Conservation (phyloP, 495 filamentous ascomycete genomes). For the Chaetomidium leptoderma region DNA sequence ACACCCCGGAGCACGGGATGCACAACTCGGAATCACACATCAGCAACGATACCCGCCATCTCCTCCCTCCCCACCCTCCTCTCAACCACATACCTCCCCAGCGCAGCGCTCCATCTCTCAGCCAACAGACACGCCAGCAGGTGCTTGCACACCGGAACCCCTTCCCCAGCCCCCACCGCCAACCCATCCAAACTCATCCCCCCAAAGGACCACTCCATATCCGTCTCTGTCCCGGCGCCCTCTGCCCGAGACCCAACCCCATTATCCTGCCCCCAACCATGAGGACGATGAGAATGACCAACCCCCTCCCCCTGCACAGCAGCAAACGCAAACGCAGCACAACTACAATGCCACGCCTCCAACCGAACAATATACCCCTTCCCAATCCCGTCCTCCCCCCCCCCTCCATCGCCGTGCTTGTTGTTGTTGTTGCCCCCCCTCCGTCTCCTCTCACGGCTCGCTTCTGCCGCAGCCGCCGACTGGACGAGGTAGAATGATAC, state of each 20-base stretch:
- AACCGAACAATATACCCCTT: slow-evolving; percentile 64
- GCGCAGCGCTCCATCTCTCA: slow-evolving; percentile 57
- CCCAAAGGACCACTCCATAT: slow-evolving; percentile 37
- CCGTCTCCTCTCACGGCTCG: slow-evolving; percentile 9
- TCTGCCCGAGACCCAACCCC: not conserved
- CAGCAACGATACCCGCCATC: slow-evolving; percentile 72
- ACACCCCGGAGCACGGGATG: too few species aligned
- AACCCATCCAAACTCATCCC: slow-evolving; percentile 33
- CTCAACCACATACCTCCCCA: slow-evolving; percentile 53
- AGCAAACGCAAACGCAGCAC: slow-evolving; percentile 72
- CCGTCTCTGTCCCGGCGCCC: not conserved
- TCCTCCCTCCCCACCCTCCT: slow-evolving; percentile 57
- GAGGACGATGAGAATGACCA: too few species aligned
- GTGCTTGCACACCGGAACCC: slow-evolving; percentile 76
- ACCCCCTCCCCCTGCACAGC: slow-evolving; percentile 41
- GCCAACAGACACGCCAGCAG: slow-evolving; percentile 76
- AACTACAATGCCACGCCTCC: slow-evolving; percentile 83
- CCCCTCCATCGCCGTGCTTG: not conserved
- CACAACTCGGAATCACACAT: too few species aligned
- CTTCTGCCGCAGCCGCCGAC: slow-evolving; percentile 29
- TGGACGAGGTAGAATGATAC: slow-evolving; percentile 36
- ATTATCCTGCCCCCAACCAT: not conserved
- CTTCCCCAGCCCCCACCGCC: slow-evolving; percentile 29
- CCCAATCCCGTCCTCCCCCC: not conserved
- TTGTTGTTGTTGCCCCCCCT: too few species aligned